These are phyloP conservation scores for Stagonosporopsis rhizophila DNA, from an alignment of 2,329 filamentous ascomycete genomes.

Conservation along the genomic window DNA sequence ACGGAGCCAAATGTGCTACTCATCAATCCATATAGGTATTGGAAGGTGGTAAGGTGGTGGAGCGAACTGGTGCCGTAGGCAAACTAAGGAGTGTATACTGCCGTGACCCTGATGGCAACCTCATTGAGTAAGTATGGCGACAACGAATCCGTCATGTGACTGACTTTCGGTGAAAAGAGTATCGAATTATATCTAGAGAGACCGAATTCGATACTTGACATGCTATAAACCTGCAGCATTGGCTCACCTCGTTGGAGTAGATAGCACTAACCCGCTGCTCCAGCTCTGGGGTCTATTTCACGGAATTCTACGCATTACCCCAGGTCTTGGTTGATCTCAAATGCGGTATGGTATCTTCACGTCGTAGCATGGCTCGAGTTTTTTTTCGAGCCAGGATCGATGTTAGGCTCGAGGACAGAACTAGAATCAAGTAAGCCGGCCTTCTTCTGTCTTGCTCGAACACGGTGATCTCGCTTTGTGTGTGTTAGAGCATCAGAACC, in stretches of 20 bases:
- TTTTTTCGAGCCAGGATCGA: no score
- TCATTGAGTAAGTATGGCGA: conserved; percentile 19
- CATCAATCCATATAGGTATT: background rate
- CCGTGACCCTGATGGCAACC: conserved; percentile 24
- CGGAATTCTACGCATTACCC: no score
- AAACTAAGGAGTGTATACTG: conserved; percentile 21
- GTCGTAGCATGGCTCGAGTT: no score
- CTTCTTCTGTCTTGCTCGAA: background rate
- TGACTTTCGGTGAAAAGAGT: background rate
- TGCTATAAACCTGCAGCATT: background rate
- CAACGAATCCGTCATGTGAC: background rate
- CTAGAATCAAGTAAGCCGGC: background rate
- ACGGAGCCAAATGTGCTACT: background rate
- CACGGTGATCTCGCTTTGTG: background rate
- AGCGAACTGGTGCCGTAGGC: conserved; percentile 14
- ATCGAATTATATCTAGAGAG: conserved; percentile 1
- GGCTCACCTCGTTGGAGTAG: no score
- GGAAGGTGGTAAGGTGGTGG: conserved; percentile 16
- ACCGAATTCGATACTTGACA: no score
- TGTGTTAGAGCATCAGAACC: background rate
- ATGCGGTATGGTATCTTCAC: no score
- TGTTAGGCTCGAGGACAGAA: no score
- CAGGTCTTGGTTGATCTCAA: no score
- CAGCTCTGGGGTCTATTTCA: no score
- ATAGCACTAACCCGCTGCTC: no score